A percentile compares a stretch with the other conserved stretches of the same genome.
phyloP scores from a whole-genome alignment of 2,329 filamentous ascomycete species.

The Neonectria ditissima region DNA sequence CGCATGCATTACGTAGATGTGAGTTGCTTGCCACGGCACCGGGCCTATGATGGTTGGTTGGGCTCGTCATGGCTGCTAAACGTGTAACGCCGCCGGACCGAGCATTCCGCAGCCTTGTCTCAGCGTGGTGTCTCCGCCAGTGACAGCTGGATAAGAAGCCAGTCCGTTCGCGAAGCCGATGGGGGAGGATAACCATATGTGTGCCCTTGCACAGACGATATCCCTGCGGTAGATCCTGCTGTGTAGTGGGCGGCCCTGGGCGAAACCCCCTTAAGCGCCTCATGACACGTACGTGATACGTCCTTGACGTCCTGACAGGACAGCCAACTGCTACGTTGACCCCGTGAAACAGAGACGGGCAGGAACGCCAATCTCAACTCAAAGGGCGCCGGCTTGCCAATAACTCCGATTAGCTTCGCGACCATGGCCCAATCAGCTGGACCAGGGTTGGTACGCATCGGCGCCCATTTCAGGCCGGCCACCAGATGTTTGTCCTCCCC shows the following conservation, averaged over 20 bases:
- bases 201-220: background rate
- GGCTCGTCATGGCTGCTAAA: constrained; percentile 9
- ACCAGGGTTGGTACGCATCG: constrained; percentile 10
- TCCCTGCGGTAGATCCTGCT: background rate
- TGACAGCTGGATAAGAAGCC: constrained; percentile 6
- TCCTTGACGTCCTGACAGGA: constrained; percentile 12
- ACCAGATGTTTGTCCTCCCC: constrained; percentile 3
- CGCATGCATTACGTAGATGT: constrained; percentile 2
- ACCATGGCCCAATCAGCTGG: constrained; percentile 12
- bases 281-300: background rate
- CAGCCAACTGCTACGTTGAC: background rate
- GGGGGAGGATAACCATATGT: background rate
- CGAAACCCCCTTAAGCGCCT: background rate
- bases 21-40: background rate
- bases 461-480: constrained; percentile 7
- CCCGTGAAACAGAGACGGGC: constrained; percentile 1
- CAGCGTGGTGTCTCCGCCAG: constrained; percentile 22
- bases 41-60: constrained; percentile 1
- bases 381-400: background rate
- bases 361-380: constrained; percentile 1
- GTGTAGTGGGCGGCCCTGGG: background rate
- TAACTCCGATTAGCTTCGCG: constrained; percentile 1
- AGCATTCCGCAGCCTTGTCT: background rate
- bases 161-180: background rate
- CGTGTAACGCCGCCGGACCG: constrained; percentile 14